Base-by-base conservation (phyloP, 192 early-diverging fungal genomes). In the Backusella tarrabulga region DNA sequence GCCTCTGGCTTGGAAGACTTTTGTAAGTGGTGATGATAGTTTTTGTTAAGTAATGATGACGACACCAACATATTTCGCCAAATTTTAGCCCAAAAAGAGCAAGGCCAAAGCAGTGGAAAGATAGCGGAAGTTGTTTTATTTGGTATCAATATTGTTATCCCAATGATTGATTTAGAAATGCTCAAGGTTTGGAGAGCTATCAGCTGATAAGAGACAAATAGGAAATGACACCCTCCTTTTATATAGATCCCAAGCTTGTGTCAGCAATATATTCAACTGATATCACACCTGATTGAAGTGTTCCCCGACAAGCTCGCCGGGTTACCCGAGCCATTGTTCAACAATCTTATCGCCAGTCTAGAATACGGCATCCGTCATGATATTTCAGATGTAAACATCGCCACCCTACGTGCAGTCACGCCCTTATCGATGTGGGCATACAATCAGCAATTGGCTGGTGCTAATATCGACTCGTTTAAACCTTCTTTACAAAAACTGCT, bases 121-220 rank as follows among this genome's bases (percentile, higher is more conserved):
- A 80, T 92, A 63, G 79, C 89, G n/a, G 86, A 89, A 23, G 90
- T 95, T 5, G 89, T 94, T 34, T 90, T 92, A 56, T 90, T 85
- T 80, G 94, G 92, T 35, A 81, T 94, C 50, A 88, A 92, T 82
- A 85, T 88, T 29, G 75, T 94, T 2, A 85, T 93, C 32, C 92
- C 92, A 5, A 86, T 94, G 75, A 90, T 95, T 72, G 90, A 91
- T 63, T 75, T 88, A 34, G 82, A 92, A 29, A 92, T 95, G 89
- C 80, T 95, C 1, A 83, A 91, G 85, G 90, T 91, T 32, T 75
- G 42, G 60, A 75, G 52, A 21, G 19, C 32, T 1, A 56, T 56
- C 54, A 56, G 54, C 7, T 56, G 34, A 68, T 34, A 17, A 35
- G 15, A 35, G 36, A 34, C 21, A 66, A 26, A 66, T 66, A n/a